Base-by-base conservation (phyloP, 2,329 filamentous ascomycete genomes). In the Talaromyces pinophilus region DNA sequence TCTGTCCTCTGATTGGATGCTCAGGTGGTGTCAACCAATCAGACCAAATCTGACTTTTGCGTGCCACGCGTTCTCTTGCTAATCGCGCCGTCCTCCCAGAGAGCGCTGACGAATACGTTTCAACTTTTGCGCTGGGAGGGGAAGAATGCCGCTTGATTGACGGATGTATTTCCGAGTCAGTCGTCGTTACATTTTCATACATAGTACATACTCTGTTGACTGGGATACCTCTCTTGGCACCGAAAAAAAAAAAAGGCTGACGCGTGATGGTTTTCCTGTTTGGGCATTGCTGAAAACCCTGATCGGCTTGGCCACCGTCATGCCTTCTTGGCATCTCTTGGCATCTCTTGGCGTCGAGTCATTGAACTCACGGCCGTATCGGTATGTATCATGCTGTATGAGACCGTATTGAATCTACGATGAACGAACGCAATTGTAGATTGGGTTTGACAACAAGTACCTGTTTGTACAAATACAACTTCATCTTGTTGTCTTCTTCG, bases 351-450 rank as follows among this genome's bases (percentile, higher is more conserved):
- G 17, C 30, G 3, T 2, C 4, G 15, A 30, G 28, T 28, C 22
- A 50, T 50, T 50, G 46, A 17, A 13, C 2, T 13, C 17, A n/a
- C 15, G 13, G 15, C 8, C 4, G 44, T 48, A 48, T 48, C 19
- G 44, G 44, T 22, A 48, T 54, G 48, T 54, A 54, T 54, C 25
- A 54, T 6, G n/a, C 48, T 54, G 48, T 54, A 54, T 54, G 15
- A 54, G 25, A 33, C 48, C 1, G 44, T 50, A 30, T 33, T 17
- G 15, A 25, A 30, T 17, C 48, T 10, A 13, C 13, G 15, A 54
- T 54, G 25, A 17, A 17, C 38, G 4, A 11, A 5, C 22, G 6
- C 19, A 28, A 13, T 13, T 52, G 15, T 15, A 54, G 48, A n/a
- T 33, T 33, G 48, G 15, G 22, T 33, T 54, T 54, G n/a, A 7